phyloP scores from a whole-genome alignment of 1,139 yeast species.

The Torulaspora pretoriensis region DNA sequence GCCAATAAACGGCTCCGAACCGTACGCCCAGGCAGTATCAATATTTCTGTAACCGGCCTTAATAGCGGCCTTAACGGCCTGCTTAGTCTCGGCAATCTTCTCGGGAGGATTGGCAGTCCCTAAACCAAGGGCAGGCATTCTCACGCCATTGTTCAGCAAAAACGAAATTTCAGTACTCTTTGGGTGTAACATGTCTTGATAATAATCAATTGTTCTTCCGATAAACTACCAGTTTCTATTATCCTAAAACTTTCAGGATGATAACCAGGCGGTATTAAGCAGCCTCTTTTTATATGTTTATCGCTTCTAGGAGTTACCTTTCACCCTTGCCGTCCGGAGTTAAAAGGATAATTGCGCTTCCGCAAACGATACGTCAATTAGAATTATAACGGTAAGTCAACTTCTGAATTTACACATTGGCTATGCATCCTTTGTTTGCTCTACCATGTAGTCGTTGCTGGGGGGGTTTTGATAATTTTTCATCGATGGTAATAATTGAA shows the following conservation, averaged over 20 bases:
- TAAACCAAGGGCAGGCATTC: constrained; percentile 56
- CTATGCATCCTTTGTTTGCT: neutral
- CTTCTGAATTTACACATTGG: neutral
- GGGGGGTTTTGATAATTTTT: neutral
- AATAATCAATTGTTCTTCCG: neutral
- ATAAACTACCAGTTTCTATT: too few relatives aligned
- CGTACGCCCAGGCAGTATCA: constrained; percentile 54
- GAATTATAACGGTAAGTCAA: too few relatives aligned
- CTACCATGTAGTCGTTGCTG: neutral
- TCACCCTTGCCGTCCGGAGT: too few relatives aligned
- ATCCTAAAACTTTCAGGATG: neutral
- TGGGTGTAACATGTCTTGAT: constrained; percentile 24
- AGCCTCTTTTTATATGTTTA: neutral
- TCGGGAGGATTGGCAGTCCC: constrained; percentile 54
- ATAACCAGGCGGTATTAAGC: too few relatives aligned
- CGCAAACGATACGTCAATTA: too few relatives aligned
- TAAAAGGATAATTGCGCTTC: too few relatives aligned
- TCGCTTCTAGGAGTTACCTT: neutral
- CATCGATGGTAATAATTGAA: neutral
- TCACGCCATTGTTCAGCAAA: constrained; percentile 48
- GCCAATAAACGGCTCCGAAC: constrained; percentile 49
- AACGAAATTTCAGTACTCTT: constrained; percentile 35
- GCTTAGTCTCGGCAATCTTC: constrained; percentile 30
- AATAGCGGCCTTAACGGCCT: constrained; percentile 47
- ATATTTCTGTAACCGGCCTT: constrained; percentile 50